phyloP scores from a whole-genome alignment of 1,284 basidiomycete genomes.

The Lignosus rhinocerotis region DNA sequence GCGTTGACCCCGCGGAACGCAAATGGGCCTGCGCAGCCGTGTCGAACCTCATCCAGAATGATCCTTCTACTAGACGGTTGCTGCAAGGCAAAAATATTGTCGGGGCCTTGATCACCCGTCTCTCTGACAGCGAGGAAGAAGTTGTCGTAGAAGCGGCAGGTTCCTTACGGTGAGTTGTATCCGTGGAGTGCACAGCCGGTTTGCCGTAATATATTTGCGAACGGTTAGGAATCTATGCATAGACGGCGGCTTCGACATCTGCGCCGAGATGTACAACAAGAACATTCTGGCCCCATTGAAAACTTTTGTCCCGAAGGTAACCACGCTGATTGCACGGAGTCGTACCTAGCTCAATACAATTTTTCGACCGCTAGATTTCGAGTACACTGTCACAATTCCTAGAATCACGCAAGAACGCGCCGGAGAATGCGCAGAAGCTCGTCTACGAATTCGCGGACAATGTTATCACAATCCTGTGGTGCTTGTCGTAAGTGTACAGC shows the following conservation, averaged over 20 bases:
- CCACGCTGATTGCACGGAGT: constrained; percentile 9
- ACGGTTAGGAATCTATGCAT: constrained; percentile 82
- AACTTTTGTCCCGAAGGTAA: constrained; percentile 74
- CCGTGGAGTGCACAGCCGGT: background rate
- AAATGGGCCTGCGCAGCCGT: constrained; percentile 94
- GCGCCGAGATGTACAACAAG: constrained; percentile 97
- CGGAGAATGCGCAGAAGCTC: constrained; percentile 71
- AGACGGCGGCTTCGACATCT: constrained; percentile 91
- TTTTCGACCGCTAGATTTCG: constrained; percentile 61
- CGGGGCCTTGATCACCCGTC: constrained; percentile 78
- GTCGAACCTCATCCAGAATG: constrained; percentile 86
- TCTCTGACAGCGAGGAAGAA: constrained; percentile 85
- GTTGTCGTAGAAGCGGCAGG: constrained; percentile 86
- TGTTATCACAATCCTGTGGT: constrained; percentile 89
- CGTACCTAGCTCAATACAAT: background rate
- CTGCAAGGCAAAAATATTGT: constrained; percentile 91
- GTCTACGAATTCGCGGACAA: constrained; percentile 89
- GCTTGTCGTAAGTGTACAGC: constrained; percentile 71
- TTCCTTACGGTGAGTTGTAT: constrained; percentile 64
- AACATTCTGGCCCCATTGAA: constrained; percentile 78
- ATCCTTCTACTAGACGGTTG: constrained; percentile 83
- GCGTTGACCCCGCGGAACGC: constrained; percentile 73
- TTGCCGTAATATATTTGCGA: background rate
- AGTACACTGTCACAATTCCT: constrained; percentile 70
- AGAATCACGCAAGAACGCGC: constrained; percentile 53